phyloP scores from a whole-genome alignment of 2,329 filamentous ascomycete genomes.

The Sporothrix euskadiensis region DNA sequence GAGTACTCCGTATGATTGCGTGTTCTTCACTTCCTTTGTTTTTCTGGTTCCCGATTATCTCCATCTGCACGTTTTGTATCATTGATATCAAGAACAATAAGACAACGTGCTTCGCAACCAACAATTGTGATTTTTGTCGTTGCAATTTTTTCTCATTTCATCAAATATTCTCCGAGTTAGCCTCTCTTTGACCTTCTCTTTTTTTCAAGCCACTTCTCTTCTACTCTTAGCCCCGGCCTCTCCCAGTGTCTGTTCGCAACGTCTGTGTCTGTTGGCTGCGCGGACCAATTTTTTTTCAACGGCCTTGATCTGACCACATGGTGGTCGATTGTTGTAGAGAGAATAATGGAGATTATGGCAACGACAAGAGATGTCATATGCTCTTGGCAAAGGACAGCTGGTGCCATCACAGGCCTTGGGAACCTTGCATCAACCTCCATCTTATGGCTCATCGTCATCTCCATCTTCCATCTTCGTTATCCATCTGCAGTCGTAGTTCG shows the following conservation, averaged over 20 bases:
- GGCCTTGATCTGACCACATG: not conserved
- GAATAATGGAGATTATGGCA: not conserved
- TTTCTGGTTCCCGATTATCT: not conserved
- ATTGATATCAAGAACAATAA: not conserved
- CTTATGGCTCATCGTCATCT: slow-evolving; percentile 14
- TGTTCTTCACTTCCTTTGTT: not conserved
- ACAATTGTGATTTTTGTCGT: not conserved
- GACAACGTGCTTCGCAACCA: not conserved
- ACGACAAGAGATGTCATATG: not conserved
- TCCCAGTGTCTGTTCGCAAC: not conserved
- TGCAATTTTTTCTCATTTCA: not conserved
- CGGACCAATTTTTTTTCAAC: not conserved
- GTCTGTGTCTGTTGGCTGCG: not conserved
- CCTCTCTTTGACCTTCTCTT: not conserved
- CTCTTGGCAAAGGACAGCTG: not conserved
- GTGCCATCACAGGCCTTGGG: not conserved
- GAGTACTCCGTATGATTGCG: not conserved
- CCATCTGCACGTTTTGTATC: not conserved
- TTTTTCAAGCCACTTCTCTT: not conserved
- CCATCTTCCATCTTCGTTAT: not conserved
- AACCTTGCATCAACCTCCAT: not conserved
- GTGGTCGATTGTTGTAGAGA: not conserved
- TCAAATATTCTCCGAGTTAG: not conserved
- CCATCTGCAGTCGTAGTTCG: not conserved
- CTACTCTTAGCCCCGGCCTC: not conserved